These are phyloP conservation scores for Scedosporium apiospermum DNA, from an alignment of 2,329 filamentous ascomycete genomes.

Conservation along the genomic window DNA sequence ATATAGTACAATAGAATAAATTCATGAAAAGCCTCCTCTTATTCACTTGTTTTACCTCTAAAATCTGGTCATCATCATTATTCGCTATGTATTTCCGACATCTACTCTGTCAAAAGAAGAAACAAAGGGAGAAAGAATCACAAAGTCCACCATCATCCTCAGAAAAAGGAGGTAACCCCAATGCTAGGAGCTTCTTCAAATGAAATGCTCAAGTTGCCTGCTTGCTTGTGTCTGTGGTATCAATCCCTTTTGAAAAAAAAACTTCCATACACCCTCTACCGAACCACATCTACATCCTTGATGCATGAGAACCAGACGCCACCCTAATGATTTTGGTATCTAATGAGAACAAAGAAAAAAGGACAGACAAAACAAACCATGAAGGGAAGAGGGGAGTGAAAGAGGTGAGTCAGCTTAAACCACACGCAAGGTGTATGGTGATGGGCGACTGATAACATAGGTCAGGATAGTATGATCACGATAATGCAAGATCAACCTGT, in stretches of 20 bases:
- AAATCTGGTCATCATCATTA: too few relatives aligned
- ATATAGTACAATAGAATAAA: too few relatives aligned
- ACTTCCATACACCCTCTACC: not conserved
- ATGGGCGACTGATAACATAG: conserved; percentile 50
- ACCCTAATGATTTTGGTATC: not conserved
- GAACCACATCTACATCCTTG: not conserved
- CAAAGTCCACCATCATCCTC: too few relatives aligned
- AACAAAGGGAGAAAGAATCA: too few relatives aligned
- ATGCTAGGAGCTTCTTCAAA: not conserved
- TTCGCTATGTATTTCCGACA: too few relatives aligned
- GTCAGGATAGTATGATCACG: conserved; percentile 59
- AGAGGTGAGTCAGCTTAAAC: not conserved
- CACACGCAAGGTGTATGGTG: not conserved
- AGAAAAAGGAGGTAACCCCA: not conserved
- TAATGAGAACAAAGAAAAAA: not conserved
- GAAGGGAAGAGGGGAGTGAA: not conserved
- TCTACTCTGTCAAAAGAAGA: too few relatives aligned
- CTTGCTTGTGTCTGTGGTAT: not conserved
- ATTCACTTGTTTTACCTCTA: too few relatives aligned
- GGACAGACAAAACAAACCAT: not conserved
- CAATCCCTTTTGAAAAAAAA: not conserved
- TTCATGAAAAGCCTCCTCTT: too few relatives aligned
- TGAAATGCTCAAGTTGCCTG: not conserved
- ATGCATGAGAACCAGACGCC: not conserved
- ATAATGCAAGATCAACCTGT: conserved; percentile 63